Evolutionary conservation across 2,329 filamentous ascomycete species (phyloP), one percentile per base, ranked within the genome.

Genomic region (Trichocomaceae sp.): DNA sequence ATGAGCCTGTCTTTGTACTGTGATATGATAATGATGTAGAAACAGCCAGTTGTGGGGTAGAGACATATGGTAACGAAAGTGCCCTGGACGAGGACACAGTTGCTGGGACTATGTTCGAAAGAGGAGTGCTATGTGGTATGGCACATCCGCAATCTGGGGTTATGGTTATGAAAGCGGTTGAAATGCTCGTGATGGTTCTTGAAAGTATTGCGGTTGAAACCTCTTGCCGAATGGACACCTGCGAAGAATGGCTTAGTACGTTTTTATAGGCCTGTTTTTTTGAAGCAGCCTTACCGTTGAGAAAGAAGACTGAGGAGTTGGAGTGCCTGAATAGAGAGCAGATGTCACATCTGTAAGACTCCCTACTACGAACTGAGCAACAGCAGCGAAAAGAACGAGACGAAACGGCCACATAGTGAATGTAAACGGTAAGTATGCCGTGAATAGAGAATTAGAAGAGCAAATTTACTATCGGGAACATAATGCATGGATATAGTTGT

Each of bases 391-490:
- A 33, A 35, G 26, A 45, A 33, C 39, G 23, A 51, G 19, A 6
- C 23, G 33, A 44, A 51, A 23, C 39, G 19, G 19, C 49, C 37
- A 33, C 49, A 51, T 51, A 51, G 39, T 23, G 39, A 51, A 44
- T 51, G 39, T 45, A 9, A 35, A 42, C 15, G 26, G 42, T 33
- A 17, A 19, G 15, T 35, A 15, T 17, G 22, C 41, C 39, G 41
- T 42, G 6, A 20, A 35, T 3, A 22, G 17, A 45, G 39, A 26
- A 31, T 51, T 23, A 51, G n/a, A 51, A 13, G 23, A 10, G 22
- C 10, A 42, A 5, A 10, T 42, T 42, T 42, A 9, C 17, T 12
- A 13, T 19, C 7, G 13, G 39, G 19, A 6, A 4, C 39, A 42
- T 42, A 20, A 41, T 41, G 12, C 3, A 4, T 42, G 19, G 39